A percentile compares a stretch with the other conserved stretches of the same genome.
Evolutionary conservation across 148 eudicot species (phyloP).

Genomic region (Drosera capensis): DNA sequence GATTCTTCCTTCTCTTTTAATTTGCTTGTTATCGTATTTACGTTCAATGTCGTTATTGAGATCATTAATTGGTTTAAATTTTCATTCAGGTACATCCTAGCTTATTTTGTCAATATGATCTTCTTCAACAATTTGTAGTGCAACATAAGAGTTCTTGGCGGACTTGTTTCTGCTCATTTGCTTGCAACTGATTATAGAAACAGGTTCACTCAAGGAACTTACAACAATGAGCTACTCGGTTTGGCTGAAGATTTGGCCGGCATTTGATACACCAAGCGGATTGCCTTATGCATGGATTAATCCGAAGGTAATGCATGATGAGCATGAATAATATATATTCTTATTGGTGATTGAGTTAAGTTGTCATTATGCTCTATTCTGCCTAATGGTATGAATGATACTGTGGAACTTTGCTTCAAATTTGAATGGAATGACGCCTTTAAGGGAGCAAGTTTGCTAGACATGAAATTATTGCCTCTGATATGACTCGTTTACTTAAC

Average conservation of each 20-base stretch:
- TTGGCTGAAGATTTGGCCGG: slow-evolving; percentile 90
- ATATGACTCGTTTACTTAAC: no score
- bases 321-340: not conserved
- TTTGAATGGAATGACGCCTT: no score
- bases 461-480: no score
- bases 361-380: no score
- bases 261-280: slow-evolving; percentile 81
- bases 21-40: no score
- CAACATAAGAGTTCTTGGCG: slow-evolving; percentile 99
- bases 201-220: slow-evolving; percentile 78
- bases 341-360: no score
- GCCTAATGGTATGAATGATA: no score
- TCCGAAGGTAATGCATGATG: slow-evolving; percentile 48
- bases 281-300: slow-evolving; percentile 98
- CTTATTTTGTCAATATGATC: slow-evolving; percentile 21
- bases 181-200: slow-evolving; percentile 99
- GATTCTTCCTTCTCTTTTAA: no score
- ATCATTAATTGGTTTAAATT: not conserved
- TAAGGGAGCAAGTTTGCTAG: no score
- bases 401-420: no score
- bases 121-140: slow-evolving; percentile 61
- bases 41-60: no score
- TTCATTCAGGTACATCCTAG: not conserved
- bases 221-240: slow-evolving; percentile 62
- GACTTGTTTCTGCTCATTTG: slow-evolving; percentile 99